Conservation (phyloP, 345 rosid genomes). For the Eucalyptus regnans region DNA sequence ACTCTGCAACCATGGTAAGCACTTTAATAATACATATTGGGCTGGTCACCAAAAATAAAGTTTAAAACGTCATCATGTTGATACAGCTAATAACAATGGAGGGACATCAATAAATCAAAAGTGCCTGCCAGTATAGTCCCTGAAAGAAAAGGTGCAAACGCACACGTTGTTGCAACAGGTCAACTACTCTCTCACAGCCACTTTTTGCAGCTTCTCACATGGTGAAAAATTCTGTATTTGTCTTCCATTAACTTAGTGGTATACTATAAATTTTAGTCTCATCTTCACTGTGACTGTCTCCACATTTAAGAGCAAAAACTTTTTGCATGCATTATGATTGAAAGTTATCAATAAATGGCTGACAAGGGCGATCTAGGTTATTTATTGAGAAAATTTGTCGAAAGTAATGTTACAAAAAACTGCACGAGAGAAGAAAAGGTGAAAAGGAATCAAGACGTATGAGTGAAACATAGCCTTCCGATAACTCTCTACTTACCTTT, state of each 20-base stretch:
- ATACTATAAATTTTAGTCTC: background rate
- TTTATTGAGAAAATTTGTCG: background rate
- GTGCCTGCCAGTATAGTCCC: background rate
- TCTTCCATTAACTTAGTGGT: background rate
- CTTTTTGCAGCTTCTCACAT: background rate
- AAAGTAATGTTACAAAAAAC: background rate
- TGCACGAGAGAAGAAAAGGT: background rate
- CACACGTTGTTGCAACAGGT: background rate
- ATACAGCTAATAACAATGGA: background rate
- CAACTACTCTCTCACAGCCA: background rate
- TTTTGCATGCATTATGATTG: background rate
- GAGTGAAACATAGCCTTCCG: background rate
- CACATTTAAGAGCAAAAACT: background rate
- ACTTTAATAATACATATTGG: slow-evolving; percentile 5
- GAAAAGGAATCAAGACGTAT: background rate
- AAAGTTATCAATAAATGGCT: background rate
- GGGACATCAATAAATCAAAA: background rate
- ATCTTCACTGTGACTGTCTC: background rate
- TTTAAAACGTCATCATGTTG: background rate
- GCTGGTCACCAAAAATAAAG: background rate
- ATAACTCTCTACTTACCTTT: slow-evolving; percentile 37
- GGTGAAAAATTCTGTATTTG: background rate
- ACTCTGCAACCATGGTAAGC: slow-evolving; percentile 43
- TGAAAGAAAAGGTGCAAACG: background rate
- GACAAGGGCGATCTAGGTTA: background rate